These are phyloP conservation scores for Teunomyces gatunensis DNA, from an alignment of 805 yeast species.

Conservation along the genomic window DNA sequence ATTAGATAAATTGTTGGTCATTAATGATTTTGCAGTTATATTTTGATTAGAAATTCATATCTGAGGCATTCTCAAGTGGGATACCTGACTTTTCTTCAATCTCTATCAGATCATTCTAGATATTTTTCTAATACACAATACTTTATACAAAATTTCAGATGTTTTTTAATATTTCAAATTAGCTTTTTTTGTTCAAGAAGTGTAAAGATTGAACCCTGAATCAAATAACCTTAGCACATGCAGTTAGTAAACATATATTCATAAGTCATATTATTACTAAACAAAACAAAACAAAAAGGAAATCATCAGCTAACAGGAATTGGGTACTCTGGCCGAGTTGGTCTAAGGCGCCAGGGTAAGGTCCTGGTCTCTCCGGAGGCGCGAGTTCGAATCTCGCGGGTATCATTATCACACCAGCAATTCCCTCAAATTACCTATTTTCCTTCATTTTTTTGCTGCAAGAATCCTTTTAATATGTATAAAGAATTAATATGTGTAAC, in stretches of 20 bases:
- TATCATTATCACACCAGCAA: slow-evolving; percentile 19
- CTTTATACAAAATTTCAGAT: no score
- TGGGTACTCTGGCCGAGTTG: slow-evolving; percentile 22
- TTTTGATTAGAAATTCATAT: no score
- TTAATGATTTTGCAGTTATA: not conserved
- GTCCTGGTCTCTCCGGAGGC: slow-evolving; percentile 23
- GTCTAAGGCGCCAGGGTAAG: slow-evolving; percentile 23
- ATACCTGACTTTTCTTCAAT: no score
- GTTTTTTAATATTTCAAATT: no score
- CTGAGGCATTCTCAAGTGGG: no score
- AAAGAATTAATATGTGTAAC: slow-evolving; percentile 10
- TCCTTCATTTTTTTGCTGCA: slow-evolving; percentile 8
- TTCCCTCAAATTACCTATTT: slow-evolving; percentile 14
- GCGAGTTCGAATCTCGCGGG: slow-evolving; percentile 22
- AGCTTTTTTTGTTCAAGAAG: no score
- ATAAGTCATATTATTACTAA: no score
- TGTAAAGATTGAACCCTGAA: no score
- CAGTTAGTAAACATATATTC: no score
- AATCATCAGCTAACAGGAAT: slow-evolving; percentile 8
- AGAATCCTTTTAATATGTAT: not conserved
- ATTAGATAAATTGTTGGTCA: not conserved
- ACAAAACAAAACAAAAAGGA: not conserved
- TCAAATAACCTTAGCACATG: no score
- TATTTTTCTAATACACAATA: no score
- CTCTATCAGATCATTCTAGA: no score